Percentiles rank a stretch among this genome's conserved stretches.
Conservation (phyloP, 1,284 basidiomycete species). For the Xerocomus nothofagi region DNA sequence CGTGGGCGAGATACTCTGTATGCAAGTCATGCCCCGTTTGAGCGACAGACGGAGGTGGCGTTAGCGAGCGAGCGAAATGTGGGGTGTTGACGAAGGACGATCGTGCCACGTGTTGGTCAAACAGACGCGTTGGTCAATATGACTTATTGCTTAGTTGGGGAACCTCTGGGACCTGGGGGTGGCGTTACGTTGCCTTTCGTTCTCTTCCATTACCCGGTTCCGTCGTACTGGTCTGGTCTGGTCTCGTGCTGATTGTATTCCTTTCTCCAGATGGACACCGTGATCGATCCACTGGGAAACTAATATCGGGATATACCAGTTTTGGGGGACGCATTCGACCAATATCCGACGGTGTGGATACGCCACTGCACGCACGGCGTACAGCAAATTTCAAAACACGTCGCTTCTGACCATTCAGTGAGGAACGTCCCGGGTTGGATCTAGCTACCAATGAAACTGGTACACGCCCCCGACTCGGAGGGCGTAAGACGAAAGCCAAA, state of each 20-base stretch:
- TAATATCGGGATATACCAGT: slow-evolving; percentile 22
- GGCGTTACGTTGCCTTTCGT: not conserved
- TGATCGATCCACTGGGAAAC: slow-evolving; percentile 74
- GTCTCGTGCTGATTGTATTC: slow-evolving; percentile 5
- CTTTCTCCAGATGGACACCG: slow-evolving; percentile 61
- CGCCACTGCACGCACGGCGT: slow-evolving; percentile 1
- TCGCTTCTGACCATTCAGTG: not conserved
- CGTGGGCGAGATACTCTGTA: slow-evolving; percentile 91
- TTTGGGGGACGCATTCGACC: not conserved
- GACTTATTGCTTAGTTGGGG: not conserved
- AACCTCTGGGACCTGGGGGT: not conserved
- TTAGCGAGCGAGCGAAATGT: slow-evolving; percentile 93
- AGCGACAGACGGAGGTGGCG: slow-evolving; percentile 77
- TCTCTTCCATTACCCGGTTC: not conserved
- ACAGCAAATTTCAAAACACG: not conserved
- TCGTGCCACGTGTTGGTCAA: slow-evolving; percentile 85
- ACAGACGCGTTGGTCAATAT: slow-evolving; percentile 54
- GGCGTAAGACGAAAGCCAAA: slow-evolving; percentile 1
- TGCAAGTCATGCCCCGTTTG: slow-evolving; percentile 88
- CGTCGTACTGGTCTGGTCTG: not conserved
- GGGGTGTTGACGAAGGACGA: slow-evolving; percentile 82
- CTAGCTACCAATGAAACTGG: not conserved
- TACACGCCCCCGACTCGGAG: not conserved
- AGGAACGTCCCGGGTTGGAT: not conserved
- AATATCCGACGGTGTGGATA: not conserved